Evolutionary conservation across 2,329 filamentous ascomycete species (phyloP).

Genomic region (Rosellinia necatrix): DNA sequence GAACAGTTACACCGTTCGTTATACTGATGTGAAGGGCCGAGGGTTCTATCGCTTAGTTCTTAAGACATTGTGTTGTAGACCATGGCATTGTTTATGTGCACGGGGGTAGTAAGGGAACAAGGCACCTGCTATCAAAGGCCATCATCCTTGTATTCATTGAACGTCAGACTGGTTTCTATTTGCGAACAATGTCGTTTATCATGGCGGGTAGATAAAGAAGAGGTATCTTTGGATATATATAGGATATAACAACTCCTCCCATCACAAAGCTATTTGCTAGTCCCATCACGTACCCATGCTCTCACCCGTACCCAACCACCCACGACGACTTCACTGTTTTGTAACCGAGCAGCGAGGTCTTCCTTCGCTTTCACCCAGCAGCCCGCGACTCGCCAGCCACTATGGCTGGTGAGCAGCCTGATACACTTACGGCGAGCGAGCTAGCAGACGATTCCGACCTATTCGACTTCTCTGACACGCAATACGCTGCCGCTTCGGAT

Average conservation of each 20-base stretch:
- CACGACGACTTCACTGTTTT: not conserved
- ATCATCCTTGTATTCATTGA: not conserved
- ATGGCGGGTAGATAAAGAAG: not conserved
- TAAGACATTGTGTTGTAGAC: slow-evolving; percentile 10
- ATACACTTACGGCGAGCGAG: no score
- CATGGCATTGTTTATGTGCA: not conserved
- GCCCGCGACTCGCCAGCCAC: not conserved
- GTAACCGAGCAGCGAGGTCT: no score
- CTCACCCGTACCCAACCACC: no score
- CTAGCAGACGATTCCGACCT: no score
- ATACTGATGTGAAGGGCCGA: no score
- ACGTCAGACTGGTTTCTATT: no score
- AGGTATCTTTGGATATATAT: not conserved
- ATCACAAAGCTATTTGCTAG: not conserved
- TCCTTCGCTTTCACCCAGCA: no score
- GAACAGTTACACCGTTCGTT: no score
- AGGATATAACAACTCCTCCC: not conserved
- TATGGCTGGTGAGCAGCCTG: no score
- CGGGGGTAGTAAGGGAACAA: not conserved
- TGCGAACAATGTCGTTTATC: slow-evolving; percentile 2
- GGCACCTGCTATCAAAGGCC: slow-evolving; percentile 1
- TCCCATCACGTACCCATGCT: no score
- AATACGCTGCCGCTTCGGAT: not conserved
- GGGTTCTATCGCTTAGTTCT: not conserved
- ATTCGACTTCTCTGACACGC: no score